A percentile compares a stretch with the other conserved stretches of the same genome.
These are phyloP conservation scores for Botrytis hyacinthi DNA, from an alignment of 2,329 filamentous ascomycete genomes.

Conservation along the genomic window DNA sequence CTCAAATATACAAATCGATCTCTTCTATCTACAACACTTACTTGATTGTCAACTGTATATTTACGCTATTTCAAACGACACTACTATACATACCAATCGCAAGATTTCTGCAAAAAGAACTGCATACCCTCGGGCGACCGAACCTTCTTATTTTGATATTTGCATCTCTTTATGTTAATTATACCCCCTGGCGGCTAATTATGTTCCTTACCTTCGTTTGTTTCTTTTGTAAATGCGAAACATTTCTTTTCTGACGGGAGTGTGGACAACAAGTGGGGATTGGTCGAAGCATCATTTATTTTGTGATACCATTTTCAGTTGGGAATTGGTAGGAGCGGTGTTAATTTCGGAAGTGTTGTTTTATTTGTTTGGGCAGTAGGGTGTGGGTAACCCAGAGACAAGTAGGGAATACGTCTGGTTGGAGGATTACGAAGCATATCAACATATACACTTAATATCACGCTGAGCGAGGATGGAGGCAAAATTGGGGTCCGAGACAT, in stretches of 20 bases:
- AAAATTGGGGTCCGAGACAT: neutral
- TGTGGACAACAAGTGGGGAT: conserved; percentile 14
- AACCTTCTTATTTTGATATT: conserved; percentile 16
- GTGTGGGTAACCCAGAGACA: neutral
- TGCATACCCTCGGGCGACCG: conserved; percentile 22
- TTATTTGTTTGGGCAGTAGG: conserved; percentile 10
- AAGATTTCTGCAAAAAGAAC: conserved; percentile 21
- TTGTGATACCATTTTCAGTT: conserved; percentile 19
- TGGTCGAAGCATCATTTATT: conserved; percentile 15
- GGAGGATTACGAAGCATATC: neutral
- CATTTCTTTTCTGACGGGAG: conserved; percentile 1
- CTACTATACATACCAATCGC: conserved; percentile 24
- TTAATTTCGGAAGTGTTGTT: conserved; percentile 15
- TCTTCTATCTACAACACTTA: neutral
- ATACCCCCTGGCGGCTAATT: conserved; percentile 20
- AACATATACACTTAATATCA: conserved; percentile 14
- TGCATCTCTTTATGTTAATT: conserved; percentile 14
- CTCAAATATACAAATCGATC: neutral
- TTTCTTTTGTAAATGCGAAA: conserved; percentile 19
- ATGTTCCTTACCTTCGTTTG: conserved; percentile 18
- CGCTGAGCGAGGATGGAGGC: neutral
- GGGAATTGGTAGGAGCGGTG: conserved; percentile 11
- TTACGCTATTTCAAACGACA: conserved; percentile 34
- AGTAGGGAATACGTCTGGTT: neutral
- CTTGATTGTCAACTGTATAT: conserved; percentile 23